Evolutionary conservation across 495 filamentous ascomycete genomes (phyloP).

Genomic region (Penicillium riverlandense): DNA sequence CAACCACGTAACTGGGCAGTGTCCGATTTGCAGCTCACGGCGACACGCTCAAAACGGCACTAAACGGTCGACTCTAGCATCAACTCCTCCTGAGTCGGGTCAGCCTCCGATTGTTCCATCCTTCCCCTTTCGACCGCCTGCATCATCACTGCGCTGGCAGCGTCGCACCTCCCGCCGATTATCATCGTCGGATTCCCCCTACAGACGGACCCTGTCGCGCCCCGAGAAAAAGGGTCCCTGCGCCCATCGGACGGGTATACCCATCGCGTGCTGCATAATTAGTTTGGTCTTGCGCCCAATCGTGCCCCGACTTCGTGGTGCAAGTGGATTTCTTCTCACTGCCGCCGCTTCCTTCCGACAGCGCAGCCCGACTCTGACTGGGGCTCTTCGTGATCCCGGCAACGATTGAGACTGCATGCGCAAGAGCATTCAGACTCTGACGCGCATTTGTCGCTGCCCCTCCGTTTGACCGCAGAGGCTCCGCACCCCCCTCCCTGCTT

Average conservation of each 20-base stretch:
- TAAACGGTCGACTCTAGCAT: constrained; percentile 7
- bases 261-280: constrained; percentile 18
- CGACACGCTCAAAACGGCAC: constrained; percentile 19
- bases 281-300: constrained; percentile 18
- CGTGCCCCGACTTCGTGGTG: constrained; percentile 4
- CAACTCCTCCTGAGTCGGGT: constrained; percentile 13
- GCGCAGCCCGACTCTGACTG: constrained; percentile 10
- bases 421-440: constrained; percentile 8
- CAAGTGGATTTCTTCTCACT: constrained; percentile 5
- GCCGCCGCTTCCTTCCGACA: constrained; percentile 13
- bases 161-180: constrained; percentile 14
- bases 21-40: constrained; percentile 11
- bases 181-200: neutral
- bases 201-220: neutral
- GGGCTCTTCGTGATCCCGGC: constrained; percentile 15
- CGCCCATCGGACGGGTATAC: constrained; percentile 22
- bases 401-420: constrained; percentile 13
- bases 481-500: constrained; percentile 11
- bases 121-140: constrained; percentile 38
- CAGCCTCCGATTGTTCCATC: constrained; percentile 29
- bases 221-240: constrained; percentile 18
- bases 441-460: constrained; percentile 8
- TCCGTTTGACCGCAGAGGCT: constrained; percentile 3
- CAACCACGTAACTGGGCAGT: constrained; percentile 39
- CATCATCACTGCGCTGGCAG: constrained; percentile 40